Base-by-base conservation (phyloP, 768 basidiomycete species). In the Fistulinella prunicolor region DNA sequence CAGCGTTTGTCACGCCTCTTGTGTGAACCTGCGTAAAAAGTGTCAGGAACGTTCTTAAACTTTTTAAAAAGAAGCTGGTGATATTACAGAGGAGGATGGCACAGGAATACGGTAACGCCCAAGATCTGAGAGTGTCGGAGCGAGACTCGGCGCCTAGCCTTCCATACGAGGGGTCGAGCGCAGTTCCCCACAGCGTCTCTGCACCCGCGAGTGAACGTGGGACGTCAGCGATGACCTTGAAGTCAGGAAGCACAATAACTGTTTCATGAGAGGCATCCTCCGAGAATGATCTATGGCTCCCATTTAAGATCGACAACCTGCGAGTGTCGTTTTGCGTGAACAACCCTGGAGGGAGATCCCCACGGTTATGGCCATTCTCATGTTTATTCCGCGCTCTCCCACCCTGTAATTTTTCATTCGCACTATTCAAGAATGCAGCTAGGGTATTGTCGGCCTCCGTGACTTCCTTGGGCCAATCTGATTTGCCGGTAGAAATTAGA, bases 1-100 rank as follows among this genome's bases (percentile, higher is more conserved):
- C 95, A 99, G 51, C 92, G 82, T 63, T 94, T 94, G 69, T 97
- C 95, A 26, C 94, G 76, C 58, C 80, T 81, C 70, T 93, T 92
- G 70, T 98, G 95, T 3, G 94, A 96, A 65, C 94, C 92, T 94
- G 60, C 26, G 29, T 2, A 19, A 24, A 30, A 9, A 10, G 19
- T 20, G 38, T 55, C 23, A 54, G 47, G n/a, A 46, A 39, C 41
- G n/a, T 20, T 20, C 9, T 6, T n/a, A n/a, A n/a, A n/a, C 9
- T n/a, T 24, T 24, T 4, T 22, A 26, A 41, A 28, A 24, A 8
- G 38, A 56, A 7, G 26, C 5, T 16, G 19, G 29, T 30, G 26
- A n/a, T 6, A 83, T 69, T 66, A 92, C 94, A 99, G 22, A 99
- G 73, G 17, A 97, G 70, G 44, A 99, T 86, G 23, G 91, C 86